Percentiles rank a stretch among this genome's conserved stretches.
phyloP scores from a whole-genome alignment of 192 early-diverging fungal genomes.

The Gonapodya sp. region DNA sequence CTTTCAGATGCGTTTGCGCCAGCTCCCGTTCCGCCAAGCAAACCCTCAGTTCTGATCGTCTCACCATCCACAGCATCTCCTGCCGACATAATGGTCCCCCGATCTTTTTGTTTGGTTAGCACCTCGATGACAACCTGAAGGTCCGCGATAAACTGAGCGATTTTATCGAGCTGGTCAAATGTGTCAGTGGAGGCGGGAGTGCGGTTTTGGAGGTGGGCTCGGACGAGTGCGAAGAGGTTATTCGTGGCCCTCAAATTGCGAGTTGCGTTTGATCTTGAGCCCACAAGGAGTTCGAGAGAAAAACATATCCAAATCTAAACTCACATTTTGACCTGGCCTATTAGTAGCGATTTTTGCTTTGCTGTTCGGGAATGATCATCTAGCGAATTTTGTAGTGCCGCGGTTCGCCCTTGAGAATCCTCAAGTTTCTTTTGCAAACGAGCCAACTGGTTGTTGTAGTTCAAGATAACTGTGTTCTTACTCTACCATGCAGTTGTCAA shows the following conservation, averaged over 20 bases:
- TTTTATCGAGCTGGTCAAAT: slow-evolving; percentile 44
- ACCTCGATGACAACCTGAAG: slow-evolving; percentile 15
- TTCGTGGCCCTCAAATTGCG: slow-evolving; percentile 36
- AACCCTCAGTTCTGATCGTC: background rate
- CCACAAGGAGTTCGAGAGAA: too few species aligned
- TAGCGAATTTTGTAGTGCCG: slow-evolving; percentile 39
- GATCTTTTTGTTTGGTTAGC: background rate
- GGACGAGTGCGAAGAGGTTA: slow-evolving; percentile 50
- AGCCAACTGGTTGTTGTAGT: slow-evolving; percentile 55
- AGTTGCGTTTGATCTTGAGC: background rate
- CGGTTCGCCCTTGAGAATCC: slow-evolving; percentile 31
- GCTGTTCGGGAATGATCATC: slow-evolving; percentile 43
- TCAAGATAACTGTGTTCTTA: slow-evolving; percentile 50
- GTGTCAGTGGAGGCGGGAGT: slow-evolving; percentile 32
- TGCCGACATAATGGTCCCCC: background rate
- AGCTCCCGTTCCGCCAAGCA: background rate
- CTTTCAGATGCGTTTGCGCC: background rate
- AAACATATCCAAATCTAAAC: slow-evolving; percentile 6
- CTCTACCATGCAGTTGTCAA: slow-evolving; percentile 22
- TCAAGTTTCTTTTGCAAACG: slow-evolving; percentile 41
- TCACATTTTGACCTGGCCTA: slow-evolving; percentile 56
- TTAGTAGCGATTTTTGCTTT: slow-evolving; percentile 38
- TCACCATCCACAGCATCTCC: background rate
- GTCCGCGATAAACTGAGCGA: slow-evolving; percentile 44
- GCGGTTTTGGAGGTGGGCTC: slow-evolving; percentile 44